Conservation (phyloP, 2,329 filamentous ascomycete species). For the Fusarium nanum region DNA sequence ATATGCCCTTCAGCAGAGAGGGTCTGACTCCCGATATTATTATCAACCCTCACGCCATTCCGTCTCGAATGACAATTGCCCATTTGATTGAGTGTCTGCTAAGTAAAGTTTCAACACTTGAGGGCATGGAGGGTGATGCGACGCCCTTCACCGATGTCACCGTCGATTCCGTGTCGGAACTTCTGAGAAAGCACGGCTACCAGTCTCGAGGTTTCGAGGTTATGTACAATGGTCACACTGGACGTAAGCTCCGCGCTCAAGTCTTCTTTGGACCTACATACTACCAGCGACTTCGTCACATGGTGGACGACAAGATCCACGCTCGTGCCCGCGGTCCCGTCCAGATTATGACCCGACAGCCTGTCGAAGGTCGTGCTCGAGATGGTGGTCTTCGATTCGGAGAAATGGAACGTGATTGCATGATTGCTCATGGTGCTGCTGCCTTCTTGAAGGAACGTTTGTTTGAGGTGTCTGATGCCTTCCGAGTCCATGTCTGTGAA, state of each 20-base stretch:
- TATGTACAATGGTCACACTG: constrained; percentile 99
- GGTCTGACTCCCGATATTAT: constrained; percentile 95
- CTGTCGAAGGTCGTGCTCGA: constrained; percentile 96
- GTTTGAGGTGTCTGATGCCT: constrained; percentile 97
- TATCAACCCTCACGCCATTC: constrained; percentile 99
- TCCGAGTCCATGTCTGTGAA: constrained; percentile 97
- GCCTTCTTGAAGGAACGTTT: constrained; percentile 97
- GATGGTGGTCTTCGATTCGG: constrained; percentile 99
- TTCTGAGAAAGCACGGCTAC: constrained; percentile 90
- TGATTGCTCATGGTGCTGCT: constrained; percentile 99
- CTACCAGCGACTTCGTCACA: constrained; percentile 97
- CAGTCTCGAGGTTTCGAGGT: constrained; percentile 97
- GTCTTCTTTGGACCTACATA: constrained; percentile 98
- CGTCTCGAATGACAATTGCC: constrained; percentile 99
- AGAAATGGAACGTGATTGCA: constrained; percentile 99
- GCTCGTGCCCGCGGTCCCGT: constrained; percentile 96
- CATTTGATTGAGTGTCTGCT: constrained; percentile 99
- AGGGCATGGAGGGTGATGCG: constrained; percentile 95
- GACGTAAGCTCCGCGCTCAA: constrained; percentile 90
- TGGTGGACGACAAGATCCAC: constrained; percentile 99
- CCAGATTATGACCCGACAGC: constrained; percentile 96
- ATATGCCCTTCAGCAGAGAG: constrained; percentile 97
- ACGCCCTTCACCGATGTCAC: constrained; percentile 99
- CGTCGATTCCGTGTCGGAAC: constrained; percentile 88
- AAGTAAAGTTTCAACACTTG: constrained; percentile 92